Base-by-base conservation (phyloP, 179 eudicot species). In the Beta lomatogona region DNA sequence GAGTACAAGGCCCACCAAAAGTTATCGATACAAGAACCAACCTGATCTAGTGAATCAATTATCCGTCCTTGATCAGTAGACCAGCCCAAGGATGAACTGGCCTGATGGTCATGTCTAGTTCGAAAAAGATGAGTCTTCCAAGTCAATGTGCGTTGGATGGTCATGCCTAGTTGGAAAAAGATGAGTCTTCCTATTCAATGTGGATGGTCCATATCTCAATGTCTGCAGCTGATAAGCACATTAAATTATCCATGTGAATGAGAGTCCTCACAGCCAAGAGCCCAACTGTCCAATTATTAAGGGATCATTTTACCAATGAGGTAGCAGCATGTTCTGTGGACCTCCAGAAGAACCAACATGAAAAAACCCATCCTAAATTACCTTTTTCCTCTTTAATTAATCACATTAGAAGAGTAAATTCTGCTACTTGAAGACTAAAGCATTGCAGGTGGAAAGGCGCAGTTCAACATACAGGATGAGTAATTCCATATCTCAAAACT, bases 401-500 rank as follows among this genome's bases (percentile, higher is more conserved):
- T 18, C 28, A 46, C 50, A 48, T 31, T 70, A 63, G n/a, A 22
- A 53, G 31, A 21, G 74, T 14, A 36, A 50, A 57, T 46, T 16
- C 21, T 6, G 75, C 76, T 66, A 41, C 65, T 44, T 53, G 74
- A 58, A 75, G 48, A 36, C 41, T 48, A 48, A 48, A 28, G 0
- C 48, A 41, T 28, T 18, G 6, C 28, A 28, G 46, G 57, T 58
- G 25, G 46, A 57, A 76, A 22, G 5, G 77, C 14, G 81, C 64
- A 58, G 45, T 48, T 63, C 52, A 70, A 81, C 99, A 86, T 88
- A 96, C 99, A 25, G 99, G 98, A 75, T 96, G 98, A 84, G 90
- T 83, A 77, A 96, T 89, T 79, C 88, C 91, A 85, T 96, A 96
- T 85, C 99, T 91, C 67, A 94, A 80, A 73, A 96, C 96, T 76